Conservation (phyloP, 225 moss, liverwort and hornwort genomes). For the Climacium dendroides region DNA sequence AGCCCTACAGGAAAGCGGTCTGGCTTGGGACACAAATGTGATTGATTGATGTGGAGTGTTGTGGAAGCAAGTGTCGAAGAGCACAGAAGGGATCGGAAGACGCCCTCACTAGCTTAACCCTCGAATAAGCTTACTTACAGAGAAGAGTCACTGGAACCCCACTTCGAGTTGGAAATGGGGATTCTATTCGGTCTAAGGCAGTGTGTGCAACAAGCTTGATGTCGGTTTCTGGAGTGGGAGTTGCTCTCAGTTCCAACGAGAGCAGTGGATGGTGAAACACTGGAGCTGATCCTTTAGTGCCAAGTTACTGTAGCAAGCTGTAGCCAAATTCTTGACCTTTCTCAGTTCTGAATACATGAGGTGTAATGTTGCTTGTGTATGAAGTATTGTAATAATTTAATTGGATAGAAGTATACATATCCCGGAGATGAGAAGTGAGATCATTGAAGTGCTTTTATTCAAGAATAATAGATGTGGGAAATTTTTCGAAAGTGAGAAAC, state of each 20-base stretch:
- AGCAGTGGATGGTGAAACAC: not conserved
- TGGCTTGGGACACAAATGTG: not conserved
- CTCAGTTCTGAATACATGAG: not conserved
- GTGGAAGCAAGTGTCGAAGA: not conserved
- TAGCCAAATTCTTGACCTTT: not conserved
- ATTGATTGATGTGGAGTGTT: not conserved
- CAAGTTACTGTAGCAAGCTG: not conserved
- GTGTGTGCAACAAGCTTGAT: not conserved
- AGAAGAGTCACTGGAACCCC: not conserved
- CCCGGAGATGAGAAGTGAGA: rapidly evolving
- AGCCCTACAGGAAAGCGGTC: not conserved
- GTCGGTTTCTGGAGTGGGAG: not conserved
- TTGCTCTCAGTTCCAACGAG: not conserved
- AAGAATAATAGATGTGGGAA: not conserved
- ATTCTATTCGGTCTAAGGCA: too few relatives aligned
- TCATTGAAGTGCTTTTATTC: not conserved
- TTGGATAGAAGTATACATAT: too few relatives aligned
- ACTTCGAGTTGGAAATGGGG: not conserved
- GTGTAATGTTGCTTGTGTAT: not conserved
- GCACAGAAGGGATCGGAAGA: not conserved
- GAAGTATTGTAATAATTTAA: too few relatives aligned
- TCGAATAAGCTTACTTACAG: not conserved
- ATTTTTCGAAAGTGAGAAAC: not conserved
- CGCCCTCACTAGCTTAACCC: not conserved
- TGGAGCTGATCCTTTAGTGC: not conserved